Percentiles rank a stretch among this genome's conserved stretches.
Evolutionary conservation across 2,329 filamentous ascomycete genomes (phyloP).

Genomic region (Sporothrix pallida): DNA sequence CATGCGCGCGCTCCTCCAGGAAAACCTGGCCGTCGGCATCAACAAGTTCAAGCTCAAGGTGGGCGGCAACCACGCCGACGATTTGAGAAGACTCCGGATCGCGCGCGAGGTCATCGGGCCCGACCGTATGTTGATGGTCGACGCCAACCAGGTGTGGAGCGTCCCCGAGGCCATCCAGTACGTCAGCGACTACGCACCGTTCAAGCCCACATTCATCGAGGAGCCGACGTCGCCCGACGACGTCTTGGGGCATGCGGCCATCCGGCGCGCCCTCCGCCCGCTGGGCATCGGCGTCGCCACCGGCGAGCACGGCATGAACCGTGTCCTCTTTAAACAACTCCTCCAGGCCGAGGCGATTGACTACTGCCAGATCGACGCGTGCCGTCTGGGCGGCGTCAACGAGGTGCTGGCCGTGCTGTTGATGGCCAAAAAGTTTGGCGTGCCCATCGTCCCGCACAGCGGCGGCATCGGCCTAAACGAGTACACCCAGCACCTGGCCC

Average conservation of each 20-base stretch:
- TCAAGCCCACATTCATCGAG: constrained; percentile 93
- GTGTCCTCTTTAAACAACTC: constrained; percentile 92
- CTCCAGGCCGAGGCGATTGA: constrained; percentile 81
- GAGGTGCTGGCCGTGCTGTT: constrained; percentile 87
- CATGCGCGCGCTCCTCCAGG: constrained; percentile 74
- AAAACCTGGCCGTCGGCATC: constrained; percentile 79
- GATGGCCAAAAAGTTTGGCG: constrained; percentile 77
- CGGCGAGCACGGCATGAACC: constrained; percentile 94
- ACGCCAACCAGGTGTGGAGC: constrained; percentile 91
- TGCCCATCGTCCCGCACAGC: constrained; percentile 87
- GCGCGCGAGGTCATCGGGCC: constrained; percentile 60
- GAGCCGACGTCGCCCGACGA: constrained; percentile 92
- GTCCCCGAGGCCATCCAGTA: constrained; percentile 87
- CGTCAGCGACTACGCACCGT: constrained; percentile 72
- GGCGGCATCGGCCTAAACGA: constrained; percentile 89
- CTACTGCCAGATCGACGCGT: constrained; percentile 88
- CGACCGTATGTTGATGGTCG: constrained; percentile 84
- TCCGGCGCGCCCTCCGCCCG: constrained; percentile 78
- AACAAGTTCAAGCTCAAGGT: constrained; percentile 91
- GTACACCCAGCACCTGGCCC: constrained; percentile 91
- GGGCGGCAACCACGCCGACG: constrained; percentile 74
- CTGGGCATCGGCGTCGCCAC: constrained; percentile 83
- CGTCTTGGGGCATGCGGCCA: constrained; percentile 83
- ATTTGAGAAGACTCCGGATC: constrained; percentile 72
- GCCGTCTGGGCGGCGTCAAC: constrained; percentile 87